phyloP scores from a whole-genome alignment of 2,329 filamentous ascomycete species.

The Lasiodiplodia sp. region DNA sequence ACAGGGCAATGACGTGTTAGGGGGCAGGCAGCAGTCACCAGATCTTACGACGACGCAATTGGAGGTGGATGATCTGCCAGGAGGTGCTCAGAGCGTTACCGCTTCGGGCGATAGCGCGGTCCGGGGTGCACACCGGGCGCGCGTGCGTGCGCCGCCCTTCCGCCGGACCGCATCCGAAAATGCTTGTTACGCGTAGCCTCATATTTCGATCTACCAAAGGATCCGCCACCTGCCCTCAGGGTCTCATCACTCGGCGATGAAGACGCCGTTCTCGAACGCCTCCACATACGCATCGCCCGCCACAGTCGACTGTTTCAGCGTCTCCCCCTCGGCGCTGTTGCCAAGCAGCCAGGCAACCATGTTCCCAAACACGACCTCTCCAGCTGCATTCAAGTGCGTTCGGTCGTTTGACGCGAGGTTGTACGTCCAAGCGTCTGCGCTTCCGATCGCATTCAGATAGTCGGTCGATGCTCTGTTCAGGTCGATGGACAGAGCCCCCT shows the following conservation, averaged over 20 bases:
- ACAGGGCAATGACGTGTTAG: constrained; percentile 6
- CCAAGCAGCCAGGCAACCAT: constrained; percentile 2
- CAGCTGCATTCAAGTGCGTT: constrained; percentile 10
- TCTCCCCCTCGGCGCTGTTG: not conserved
- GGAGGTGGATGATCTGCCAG: constrained; percentile 14
- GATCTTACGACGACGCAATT: not conserved
- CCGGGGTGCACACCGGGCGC: constrained; percentile 10
- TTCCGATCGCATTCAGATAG: constrained; percentile 27
- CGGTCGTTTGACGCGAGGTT: constrained; percentile 6
- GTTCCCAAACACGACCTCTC: not conserved
- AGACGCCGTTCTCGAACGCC: constrained; percentile 11
- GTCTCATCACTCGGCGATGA: constrained; percentile 1
- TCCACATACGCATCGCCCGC: not conserved
- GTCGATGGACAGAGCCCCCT: constrained; percentile 12
- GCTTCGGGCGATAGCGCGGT: constrained; percentile 12
- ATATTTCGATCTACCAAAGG: constrained; percentile 13
- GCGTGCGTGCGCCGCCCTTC: constrained; percentile 10
- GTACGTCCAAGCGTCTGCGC: constrained; percentile 16
- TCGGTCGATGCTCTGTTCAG: constrained; percentile 27
- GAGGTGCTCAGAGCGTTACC: constrained; percentile 9
- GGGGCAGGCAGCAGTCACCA: not conserved
- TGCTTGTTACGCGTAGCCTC: not conserved
- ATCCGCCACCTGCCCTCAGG: not conserved
- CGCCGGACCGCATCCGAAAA: constrained; percentile 11
- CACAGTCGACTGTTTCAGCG: not conserved